These are phyloP conservation scores for Aspergillus affinis DNA, from an alignment of 495 filamentous ascomycete species.

Conservation along the genomic window DNA sequence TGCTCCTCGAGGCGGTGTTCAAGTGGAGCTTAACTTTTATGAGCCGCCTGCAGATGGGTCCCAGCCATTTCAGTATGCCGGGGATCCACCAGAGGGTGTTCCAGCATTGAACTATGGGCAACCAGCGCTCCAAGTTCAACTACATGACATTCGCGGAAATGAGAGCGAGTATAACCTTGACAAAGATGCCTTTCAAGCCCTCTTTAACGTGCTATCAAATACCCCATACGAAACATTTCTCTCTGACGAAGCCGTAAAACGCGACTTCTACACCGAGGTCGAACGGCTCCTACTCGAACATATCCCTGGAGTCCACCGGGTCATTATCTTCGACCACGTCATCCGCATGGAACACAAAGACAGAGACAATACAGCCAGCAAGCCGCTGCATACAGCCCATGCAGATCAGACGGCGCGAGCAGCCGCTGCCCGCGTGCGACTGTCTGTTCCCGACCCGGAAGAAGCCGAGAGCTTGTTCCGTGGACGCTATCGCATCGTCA, in stretches of 20 bases:
- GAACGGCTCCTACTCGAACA: constrained; percentile 61
- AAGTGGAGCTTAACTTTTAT: constrained; percentile 66
- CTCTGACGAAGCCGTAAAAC: constrained; percentile 60
- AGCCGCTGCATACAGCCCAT: constrained; percentile 70
- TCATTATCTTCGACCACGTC: constrained; percentile 90
- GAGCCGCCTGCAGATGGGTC: constrained; percentile 59
- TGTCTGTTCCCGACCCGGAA: constrained; percentile 56
- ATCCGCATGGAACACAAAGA: constrained; percentile 64
- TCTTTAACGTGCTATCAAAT: constrained; percentile 49
- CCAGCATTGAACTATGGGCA: constrained; percentile 56
- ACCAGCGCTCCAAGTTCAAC: constrained; percentile 41
- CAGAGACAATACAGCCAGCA: constrained; percentile 51
- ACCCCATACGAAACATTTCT: constrained; percentile 54
- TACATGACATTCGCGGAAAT: constrained; percentile 65
- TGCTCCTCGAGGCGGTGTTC: constrained; percentile 53
- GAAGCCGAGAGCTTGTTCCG: constrained; percentile 59
- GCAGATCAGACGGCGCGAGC: constrained; percentile 76
- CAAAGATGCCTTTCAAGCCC: constrained; percentile 65
- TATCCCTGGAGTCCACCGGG: constrained; percentile 59
- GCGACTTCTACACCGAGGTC: constrained; percentile 79
- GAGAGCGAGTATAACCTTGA: constrained; percentile 66
- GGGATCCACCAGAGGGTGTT: constrained; percentile 54
- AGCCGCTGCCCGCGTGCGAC: constrained; percentile 59
- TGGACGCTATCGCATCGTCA: constrained; percentile 76
- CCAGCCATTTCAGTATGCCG: constrained; percentile 65